Evolutionary conservation across 2,329 filamentous ascomycete genomes (phyloP).

Genomic region (Aspergillus sclerotialis): DNA sequence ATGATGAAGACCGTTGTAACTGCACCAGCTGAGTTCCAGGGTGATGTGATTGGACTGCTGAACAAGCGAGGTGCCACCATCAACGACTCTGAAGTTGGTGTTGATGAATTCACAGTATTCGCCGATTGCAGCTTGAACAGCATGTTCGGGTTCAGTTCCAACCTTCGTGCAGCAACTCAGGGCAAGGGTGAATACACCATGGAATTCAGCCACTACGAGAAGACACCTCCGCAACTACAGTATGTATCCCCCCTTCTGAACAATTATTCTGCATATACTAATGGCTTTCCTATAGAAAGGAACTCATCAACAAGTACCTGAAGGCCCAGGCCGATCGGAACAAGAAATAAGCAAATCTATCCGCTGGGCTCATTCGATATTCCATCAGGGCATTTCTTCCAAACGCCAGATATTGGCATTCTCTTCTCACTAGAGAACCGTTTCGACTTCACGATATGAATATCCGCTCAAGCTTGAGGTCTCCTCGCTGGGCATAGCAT

Average conservation of each 20-base stretch:
- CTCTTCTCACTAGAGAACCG: too few relatives aligned
- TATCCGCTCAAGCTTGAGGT: too few relatives aligned
- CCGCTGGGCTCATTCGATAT: too few relatives aligned
- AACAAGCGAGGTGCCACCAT: slow-evolving; percentile 97
- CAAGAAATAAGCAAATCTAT: slow-evolving; percentile 45
- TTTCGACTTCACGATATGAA: too few relatives aligned
- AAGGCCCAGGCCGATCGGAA: slow-evolving; percentile 60
- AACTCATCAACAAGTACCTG: slow-evolving; percentile 60
- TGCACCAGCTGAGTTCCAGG: slow-evolving; percentile 94
- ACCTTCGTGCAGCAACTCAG: slow-evolving; percentile 87
- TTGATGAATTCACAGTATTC: slow-evolving; percentile 86
- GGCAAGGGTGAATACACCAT: slow-evolving; percentile 98
- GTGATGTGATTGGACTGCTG: slow-evolving; percentile 85
- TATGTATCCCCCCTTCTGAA: slow-evolving; percentile 44
- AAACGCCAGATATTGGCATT: not conserved
- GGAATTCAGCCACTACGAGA: slow-evolving; percentile 95
- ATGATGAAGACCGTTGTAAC: slow-evolving; percentile 98
- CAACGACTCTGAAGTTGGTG: slow-evolving; percentile 87
- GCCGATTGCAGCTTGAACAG: slow-evolving; percentile 90
- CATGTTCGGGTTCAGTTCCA: slow-evolving; percentile 96
- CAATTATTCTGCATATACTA: not conserved
- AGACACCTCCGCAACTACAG: slow-evolving; percentile 84
- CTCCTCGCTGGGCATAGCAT: too few relatives aligned
- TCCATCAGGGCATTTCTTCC: too few relatives aligned
- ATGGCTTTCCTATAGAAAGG: slow-evolving; percentile 42